Conservation (phyloP, 169 alveolate genomes). For the Plasmodium coatneyi region DNA sequence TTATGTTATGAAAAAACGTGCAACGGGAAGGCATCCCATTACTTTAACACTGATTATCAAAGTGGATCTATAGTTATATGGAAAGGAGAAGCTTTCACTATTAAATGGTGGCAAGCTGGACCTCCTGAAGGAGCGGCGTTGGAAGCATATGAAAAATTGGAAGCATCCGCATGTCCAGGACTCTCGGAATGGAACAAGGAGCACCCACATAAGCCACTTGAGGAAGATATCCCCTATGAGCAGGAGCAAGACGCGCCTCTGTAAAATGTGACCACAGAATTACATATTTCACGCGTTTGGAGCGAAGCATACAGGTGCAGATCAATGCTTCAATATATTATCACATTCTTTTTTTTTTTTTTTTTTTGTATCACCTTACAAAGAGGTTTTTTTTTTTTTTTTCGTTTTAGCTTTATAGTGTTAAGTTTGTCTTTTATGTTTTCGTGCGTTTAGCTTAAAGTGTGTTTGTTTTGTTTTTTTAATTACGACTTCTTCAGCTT, state of each 20-base stretch:
- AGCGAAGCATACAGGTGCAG: background rate
- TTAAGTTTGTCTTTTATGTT: background rate
- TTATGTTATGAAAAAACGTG: conserved; percentile 43
- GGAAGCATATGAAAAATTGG: conserved; percentile 29
- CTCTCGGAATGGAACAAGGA: conserved; percentile 37
- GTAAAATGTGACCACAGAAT: background rate
- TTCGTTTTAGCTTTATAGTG: background rate
- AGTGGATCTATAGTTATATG: conserved; percentile 31
- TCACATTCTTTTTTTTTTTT: background rate
- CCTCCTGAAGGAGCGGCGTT: conserved; percentile 52
- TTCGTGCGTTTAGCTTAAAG: background rate
- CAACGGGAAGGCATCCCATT: conserved; percentile 36
- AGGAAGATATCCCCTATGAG: conserved; percentile 25
- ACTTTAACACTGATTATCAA: conserved; percentile 41
- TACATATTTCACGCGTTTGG: background rate
- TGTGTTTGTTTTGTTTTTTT: background rate
- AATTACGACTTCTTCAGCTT: background rate
- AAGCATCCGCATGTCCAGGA: conserved; percentile 39
- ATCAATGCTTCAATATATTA: background rate
- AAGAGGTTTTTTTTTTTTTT: background rate
- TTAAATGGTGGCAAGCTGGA: conserved; percentile 57
- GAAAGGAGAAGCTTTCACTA: conserved; percentile 41
- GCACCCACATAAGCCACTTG: conserved; percentile 51
- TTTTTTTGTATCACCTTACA: background rate
- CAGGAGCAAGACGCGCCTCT: conserved; percentile 13